A percentile compares a stretch with the other conserved stretches of the same genome.
These are phyloP conservation scores for Tremella yokohamensis DNA, from an alignment of 768 basidiomycete species.

Conservation along the genomic window DNA sequence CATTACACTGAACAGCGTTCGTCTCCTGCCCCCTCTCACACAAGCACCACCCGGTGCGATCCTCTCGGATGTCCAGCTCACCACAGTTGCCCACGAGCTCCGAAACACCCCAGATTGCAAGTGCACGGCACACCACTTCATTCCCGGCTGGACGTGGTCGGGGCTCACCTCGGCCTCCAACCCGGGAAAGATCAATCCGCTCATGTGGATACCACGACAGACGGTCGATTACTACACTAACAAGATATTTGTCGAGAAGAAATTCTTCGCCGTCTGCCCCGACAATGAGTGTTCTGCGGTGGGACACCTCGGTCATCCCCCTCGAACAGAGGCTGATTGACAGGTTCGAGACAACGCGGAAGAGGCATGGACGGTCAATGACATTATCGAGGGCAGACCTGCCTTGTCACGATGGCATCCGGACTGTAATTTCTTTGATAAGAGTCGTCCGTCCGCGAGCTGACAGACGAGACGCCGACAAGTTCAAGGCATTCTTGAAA, in stretches of 20 bases:
- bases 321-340: neutral
- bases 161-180: neutral
- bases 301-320: neutral
- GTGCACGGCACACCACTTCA: slow-evolving; percentile 3
- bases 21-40: too few species aligned
- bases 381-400: slow-evolving; percentile 1
- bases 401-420: neutral
- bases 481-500: too few species aligned
- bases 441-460: too few species aligned
- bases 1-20: too few species aligned
- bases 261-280: slow-evolving; percentile 85
- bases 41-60: too few species aligned
- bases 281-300: slow-evolving; percentile 71
- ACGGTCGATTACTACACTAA: slow-evolving; percentile 64
- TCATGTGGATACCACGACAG: slow-evolving; percentile 73
- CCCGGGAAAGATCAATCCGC: slow-evolving; percentile 5
- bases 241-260: slow-evolving; percentile 63
- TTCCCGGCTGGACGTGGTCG: neutral
- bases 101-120: neutral
- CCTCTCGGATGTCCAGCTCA: too few species aligned
- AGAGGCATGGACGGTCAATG: neutral
- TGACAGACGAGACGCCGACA: too few species aligned
- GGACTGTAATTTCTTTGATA: too few species aligned
- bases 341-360: slow-evolving; percentile 1
- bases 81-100: neutral